Base-by-base conservation (phyloP, 345 rosid species). In the Euphorbia peplus region DNA sequence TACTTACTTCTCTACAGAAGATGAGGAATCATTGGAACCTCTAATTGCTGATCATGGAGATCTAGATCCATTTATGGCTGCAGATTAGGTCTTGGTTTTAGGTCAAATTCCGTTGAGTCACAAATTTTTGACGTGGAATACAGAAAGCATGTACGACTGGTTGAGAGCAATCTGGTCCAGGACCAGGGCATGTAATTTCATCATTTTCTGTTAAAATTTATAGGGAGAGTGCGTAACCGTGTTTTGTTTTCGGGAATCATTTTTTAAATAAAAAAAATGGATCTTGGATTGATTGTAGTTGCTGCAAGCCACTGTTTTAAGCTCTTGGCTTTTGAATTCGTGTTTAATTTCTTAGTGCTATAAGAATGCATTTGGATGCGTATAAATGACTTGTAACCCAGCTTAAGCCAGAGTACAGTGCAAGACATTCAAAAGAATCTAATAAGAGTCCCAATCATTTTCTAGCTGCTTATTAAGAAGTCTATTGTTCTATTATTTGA, bases 1-100 rank as follows among this genome's bases (percentile, higher is more conserved):
- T 56, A 88, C 99, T 9, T 85, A 81, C 79, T 79, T 90, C 48
- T 80, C 79, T 0, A 64, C 79, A 22, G 96, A 87, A 70, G 98
- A 82, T 61, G 90, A 86, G 65, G 92, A 86, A 19, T 26, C 67
- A 32, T 50, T 77, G 19, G 78, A 75, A 78, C 89, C 92, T 12
- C 30, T 88, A 48, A 77, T 84, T 5, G 98, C 97, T 22, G 90
- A 95, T 74, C 87, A 88, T 30, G 98, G 98, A 65, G 96, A 87
- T 16, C 79, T 76, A 1, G 99, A 95, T 78, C 98, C 99, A 8
- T 95, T 82, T 68, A 86, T 92, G 96, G 63, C 83, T 39, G 76
- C 73, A 46, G 80, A 76, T 48, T 76, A 67, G 5, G 50, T 22
- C 25, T 9, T 15, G 63, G 26, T 63, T 63, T 60, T 30, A 6